Evolutionary conservation across 2,329 filamentous ascomycete species (phyloP).

Genomic region (Ascomycota sp.): DNA sequence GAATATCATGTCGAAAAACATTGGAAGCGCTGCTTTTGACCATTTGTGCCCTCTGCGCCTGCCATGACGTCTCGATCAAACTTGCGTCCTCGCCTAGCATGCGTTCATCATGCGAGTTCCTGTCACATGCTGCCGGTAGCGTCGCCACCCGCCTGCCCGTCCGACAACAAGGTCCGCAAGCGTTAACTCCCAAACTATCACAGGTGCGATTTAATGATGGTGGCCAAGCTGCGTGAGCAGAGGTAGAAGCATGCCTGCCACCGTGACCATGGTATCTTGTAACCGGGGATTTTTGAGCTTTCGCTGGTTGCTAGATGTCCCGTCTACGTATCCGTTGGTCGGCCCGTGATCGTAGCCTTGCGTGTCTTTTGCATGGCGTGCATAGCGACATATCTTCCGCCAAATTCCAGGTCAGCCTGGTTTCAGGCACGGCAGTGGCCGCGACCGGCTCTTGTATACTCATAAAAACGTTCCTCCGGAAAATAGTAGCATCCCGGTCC

Average conservation of each 20-base stretch:
- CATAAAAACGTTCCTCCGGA: conserved; percentile 90
- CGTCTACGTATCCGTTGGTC: conserved; percentile 34
- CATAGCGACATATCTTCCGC: conserved; percentile 77
- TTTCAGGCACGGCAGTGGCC: not conserved
- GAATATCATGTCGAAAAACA: no score
- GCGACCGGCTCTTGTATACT: conserved; percentile 16
- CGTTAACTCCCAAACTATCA: no score
- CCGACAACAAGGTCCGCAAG: no score
- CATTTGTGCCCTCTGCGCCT: no score
- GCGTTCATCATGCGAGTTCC: no score
- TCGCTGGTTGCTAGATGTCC: conserved; percentile 20
- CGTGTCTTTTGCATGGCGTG: conserved; percentile 80
- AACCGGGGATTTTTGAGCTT: conserved; percentile 37
- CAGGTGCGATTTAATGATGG: no score
- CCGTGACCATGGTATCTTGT: conserved; percentile 49
- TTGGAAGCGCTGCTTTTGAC: no score
- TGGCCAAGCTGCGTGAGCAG: conserved; percentile 62
- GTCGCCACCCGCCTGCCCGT: no score
- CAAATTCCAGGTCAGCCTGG: not conserved
- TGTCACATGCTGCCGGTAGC: no score
- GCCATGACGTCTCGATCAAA: no score
- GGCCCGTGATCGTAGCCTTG: conserved; percentile 30
- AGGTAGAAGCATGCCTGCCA: conserved; percentile 60
- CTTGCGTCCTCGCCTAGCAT: no score
- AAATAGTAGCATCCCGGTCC: conserved; percentile 84